Evolutionary conservation across 352 stramenopile genomes (phyloP), one percentile per base, ranked within the genome.

Genomic region (Globisporangium spinosum): DNA sequence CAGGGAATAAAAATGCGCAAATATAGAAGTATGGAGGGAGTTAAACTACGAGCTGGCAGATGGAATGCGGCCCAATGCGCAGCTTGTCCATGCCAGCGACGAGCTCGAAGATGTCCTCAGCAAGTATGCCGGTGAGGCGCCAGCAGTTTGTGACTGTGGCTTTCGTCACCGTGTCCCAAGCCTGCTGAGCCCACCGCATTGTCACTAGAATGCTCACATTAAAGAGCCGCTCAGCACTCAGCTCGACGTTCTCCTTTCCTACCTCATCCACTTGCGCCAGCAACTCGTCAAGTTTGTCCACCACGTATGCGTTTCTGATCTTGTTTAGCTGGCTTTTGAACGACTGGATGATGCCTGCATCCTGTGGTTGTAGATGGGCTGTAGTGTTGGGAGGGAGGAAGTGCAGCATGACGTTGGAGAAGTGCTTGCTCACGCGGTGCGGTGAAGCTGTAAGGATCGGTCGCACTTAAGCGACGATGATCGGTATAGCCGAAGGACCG

Each of bases 261-360:
- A 49, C 40, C 40, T 49, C 40, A 49, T 49, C 12, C 12, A 49
- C 40, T 49, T 49, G 40, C 40, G 22, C 40, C 40, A 49, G 12
- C 40, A 49, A 49, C 40, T 49, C 40, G 40, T 49, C 10, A 10
- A 49, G 40, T 6, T 49, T 49, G 12, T 2, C 40, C 12, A 49
- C 40, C 40, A 49, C 40, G 12, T 22, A 49, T 49, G 40, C 40
- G 40, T 49, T 49, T 6, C 12, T 49, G 40, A 22, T 49, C 40
- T 49, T 49, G 40, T 58, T 38, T n/a, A 58, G 51, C 7, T 58
- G n/a, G 51, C 20, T 27, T 58, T 58, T 58, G 40, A 49, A 49
- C 40, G 40, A n/a, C 12, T 49, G 10, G 10, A 49, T 20, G 40
- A 49, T 49, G 40, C 12, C 40, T 49, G 40, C 40, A 6, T n/a